Conservation (phyloP, 2,329 filamentous ascomycete species). For the Hymenoscyphus fructigenus region DNA sequence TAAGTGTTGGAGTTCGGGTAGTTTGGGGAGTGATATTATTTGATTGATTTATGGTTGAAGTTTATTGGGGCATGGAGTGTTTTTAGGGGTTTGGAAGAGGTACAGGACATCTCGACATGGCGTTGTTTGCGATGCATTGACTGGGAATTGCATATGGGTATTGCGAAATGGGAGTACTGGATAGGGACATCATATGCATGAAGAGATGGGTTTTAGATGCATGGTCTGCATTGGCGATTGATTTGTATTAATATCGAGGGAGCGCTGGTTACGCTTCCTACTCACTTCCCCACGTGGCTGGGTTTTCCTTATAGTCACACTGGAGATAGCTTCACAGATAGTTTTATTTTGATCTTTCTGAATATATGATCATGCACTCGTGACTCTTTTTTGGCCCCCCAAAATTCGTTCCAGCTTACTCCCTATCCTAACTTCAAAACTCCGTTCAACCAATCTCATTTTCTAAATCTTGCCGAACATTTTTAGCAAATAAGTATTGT, state of each 20-base stretch:
- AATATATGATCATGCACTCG: not conserved
- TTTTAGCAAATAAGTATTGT: no score
- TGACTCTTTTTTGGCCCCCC: no score
- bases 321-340: not conserved
- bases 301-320: slow-evolving; percentile 1
- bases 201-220: not conserved
- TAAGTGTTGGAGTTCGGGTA: not conserved
- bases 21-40: not conserved
- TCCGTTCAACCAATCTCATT: no score
- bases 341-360: not conserved
- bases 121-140: not conserved
- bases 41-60: not conserved
- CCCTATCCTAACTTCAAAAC: no score
- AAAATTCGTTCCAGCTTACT: no score
- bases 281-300: slow-evolving; percentile 8
- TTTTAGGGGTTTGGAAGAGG: not conserved
- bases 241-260: not conserved
- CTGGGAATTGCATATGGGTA: not conserved
- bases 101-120: not conserved
- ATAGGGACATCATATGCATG: not conserved
- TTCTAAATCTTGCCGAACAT: no score
- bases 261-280: slow-evolving; percentile 4
- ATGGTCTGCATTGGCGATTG: not conserved
- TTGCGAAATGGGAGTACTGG: not conserved
- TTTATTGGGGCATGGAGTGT: not conserved